Percentiles rank a stretch among this genome's conserved stretches.
phyloP scores from a whole-genome alignment of 495 filamentous ascomycete genomes.

The Extremus antarcticus region DNA sequence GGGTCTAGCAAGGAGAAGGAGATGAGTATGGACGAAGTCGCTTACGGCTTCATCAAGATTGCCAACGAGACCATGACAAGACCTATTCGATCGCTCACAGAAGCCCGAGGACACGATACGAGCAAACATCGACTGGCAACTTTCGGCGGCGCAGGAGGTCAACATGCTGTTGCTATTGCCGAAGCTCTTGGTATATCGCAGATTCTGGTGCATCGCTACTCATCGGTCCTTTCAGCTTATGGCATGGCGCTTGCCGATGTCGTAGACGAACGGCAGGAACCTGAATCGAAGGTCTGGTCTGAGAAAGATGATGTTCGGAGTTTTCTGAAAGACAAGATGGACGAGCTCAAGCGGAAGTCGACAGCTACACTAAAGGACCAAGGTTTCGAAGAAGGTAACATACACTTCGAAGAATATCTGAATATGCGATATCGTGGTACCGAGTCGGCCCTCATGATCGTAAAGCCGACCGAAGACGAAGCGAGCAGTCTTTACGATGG shows the following conservation, averaged over 20 bases:
- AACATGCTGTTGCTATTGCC: conserved; percentile 94
- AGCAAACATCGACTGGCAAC: conserved; percentile 80
- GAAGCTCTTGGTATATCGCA: conserved; percentile 76
- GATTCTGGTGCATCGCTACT: conserved; percentile 84
- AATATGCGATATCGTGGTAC: conserved; percentile 85
- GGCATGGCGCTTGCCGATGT: conserved; percentile 96
- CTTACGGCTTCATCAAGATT: conserved; percentile 80
- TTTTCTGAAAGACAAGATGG: conserved; percentile 41
- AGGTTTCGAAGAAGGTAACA: conserved; percentile 60
- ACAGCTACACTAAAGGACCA: conserved; percentile 53
- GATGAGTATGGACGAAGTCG: conserved; percentile 80
- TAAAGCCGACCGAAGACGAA: conserved; percentile 49
- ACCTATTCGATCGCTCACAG: conserved; percentile 83
- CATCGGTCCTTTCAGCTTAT: conserved; percentile 89
- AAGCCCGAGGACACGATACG: conserved; percentile 87
- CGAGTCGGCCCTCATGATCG: conserved; percentile 77
- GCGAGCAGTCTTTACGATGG: conserved; percentile 46
- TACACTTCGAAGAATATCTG: conserved; percentile 76
- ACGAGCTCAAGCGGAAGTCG: conserved; percentile 58
- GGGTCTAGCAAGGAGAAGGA: conserved; percentile 45
- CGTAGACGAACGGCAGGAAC: conserved; percentile 84
- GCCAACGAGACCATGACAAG: conserved; percentile 94
- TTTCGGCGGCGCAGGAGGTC: conserved; percentile 91
- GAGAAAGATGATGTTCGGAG: conserved; percentile 37
- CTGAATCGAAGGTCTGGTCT: conserved; percentile 70